Evolutionary conservation across 2,329 filamentous ascomycete genomes (phyloP).

Genomic region (Scedosporium dehoogii): DNA sequence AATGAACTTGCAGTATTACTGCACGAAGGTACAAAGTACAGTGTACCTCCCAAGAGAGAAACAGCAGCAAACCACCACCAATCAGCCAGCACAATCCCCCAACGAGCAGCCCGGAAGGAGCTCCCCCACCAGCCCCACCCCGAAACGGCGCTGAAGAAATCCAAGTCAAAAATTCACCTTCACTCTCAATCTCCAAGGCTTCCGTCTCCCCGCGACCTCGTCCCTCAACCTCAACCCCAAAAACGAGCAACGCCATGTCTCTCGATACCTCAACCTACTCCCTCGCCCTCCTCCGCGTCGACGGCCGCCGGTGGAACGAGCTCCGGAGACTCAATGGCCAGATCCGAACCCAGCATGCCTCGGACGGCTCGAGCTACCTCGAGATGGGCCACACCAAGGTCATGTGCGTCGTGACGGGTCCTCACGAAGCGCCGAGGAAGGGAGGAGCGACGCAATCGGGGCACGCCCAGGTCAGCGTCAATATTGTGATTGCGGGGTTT

Average conservation of each 20-base stretch:
- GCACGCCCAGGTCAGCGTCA: slow-evolving; percentile 62
- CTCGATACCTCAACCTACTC: slow-evolving; percentile 90
- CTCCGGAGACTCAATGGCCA: slow-evolving; percentile 79
- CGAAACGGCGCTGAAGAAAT: not conserved
- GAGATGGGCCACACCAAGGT: slow-evolving; percentile 98
- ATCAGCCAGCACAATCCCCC: not conserved
- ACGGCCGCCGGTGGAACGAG: slow-evolving; percentile 92
- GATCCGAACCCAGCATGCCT: slow-evolving; percentile 84
- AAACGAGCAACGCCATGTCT: slow-evolving; percentile 50
- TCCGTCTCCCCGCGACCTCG: not conserved
- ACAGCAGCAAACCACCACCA: not conserved
- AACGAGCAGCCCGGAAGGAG: not conserved
- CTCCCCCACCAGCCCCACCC: not conserved
- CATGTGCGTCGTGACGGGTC: slow-evolving; percentile 83
- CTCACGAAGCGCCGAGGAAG: slow-evolving; percentile 47
- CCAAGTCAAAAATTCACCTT: not conserved
- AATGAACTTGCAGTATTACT: too few relatives aligned
- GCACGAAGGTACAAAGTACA: too few relatives aligned
- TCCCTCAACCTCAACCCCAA: not conserved
- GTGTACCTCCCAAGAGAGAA: not conserved
- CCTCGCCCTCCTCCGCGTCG: slow-evolving; percentile 73
- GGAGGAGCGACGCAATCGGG: slow-evolving; percentile 10
- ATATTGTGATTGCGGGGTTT: slow-evolving; percentile 80
- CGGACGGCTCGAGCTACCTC: slow-evolving; percentile 86
- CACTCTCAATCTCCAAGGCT: not conserved